Evolutionary conservation across 805 yeast genomes (phyloP).

Genomic region (Huiozyma naganishii): DNA sequence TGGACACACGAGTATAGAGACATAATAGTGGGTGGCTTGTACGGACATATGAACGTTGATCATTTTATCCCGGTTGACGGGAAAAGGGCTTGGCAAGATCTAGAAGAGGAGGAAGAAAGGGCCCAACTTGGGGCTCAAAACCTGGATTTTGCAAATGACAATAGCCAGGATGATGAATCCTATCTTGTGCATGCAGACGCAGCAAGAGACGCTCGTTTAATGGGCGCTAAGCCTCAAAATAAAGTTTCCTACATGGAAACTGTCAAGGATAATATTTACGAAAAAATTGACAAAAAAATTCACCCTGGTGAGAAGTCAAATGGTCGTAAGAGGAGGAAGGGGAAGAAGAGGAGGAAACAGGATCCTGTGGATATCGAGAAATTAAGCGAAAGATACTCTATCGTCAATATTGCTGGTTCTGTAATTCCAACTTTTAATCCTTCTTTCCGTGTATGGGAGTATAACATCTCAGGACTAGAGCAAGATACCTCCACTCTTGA

Average conservation of each 20-base stretch:
- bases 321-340: slow-evolving; percentile 10
- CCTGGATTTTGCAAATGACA: slow-evolving; percentile 21
- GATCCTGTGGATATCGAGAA: slow-evolving; percentile 2
- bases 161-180: not conserved
- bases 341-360: slow-evolving; percentile 6
- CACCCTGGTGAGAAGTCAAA: slow-evolving; percentile 11
- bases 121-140: slow-evolving; percentile 2
- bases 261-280: slow-evolving; percentile 44
- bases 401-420: slow-evolving; percentile 62
- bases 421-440: slow-evolving; percentile 82
- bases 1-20: slow-evolving; percentile 82
- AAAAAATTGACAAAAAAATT: slow-evolving; percentile 32
- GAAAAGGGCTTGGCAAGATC: slow-evolving; percentile 47
- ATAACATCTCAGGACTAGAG: slow-evolving; percentile 50
- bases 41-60: slow-evolving; percentile 86
- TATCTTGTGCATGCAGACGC: slow-evolving; percentile 22
- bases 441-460: slow-evolving; percentile 77
- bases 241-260: slow-evolving; percentile 54
- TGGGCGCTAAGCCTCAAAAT: slow-evolving; percentile 58
- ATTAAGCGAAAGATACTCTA: slow-evolving; percentile 45
- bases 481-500: slow-evolving; percentile 1
- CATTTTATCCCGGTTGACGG: slow-evolving; percentile 75
- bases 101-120: slow-evolving; percentile 12
- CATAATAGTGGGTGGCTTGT: slow-evolving; percentile 70
- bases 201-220: slow-evolving; percentile 14